A percentile compares a stretch with the other conserved stretches of the same genome.
These are phyloP conservation scores for Malania oleifera DNA, from an alignment of 164 flowering plant species.

Conservation along the genomic window DNA sequence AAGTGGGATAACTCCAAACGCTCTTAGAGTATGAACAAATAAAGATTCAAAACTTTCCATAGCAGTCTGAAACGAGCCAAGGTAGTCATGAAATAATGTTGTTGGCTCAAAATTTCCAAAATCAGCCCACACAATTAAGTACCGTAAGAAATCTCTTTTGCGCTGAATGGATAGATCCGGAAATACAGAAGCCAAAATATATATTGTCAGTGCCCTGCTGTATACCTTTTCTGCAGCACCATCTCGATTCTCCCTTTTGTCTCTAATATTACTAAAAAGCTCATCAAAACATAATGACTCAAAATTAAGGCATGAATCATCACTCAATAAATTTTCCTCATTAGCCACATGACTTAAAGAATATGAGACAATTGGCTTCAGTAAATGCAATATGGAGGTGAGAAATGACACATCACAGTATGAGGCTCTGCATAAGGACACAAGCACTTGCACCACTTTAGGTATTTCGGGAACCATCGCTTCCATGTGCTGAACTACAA, in stretches of 20 bases:
- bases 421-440: constrained; percentile 51
- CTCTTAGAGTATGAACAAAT: constrained; percentile 33
- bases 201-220: constrained; percentile 51
- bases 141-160: constrained; percentile 47
- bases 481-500: constrained; percentile 86
- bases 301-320: constrained; percentile 65
- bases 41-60: constrained; percentile 51
- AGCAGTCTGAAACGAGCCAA: constrained; percentile 63
- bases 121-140: constrained; percentile 52
- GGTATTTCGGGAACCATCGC: constrained; percentile 86
- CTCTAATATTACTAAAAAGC: constrained; percentile 41
- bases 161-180: constrained; percentile 55
- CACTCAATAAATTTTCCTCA: constrained; percentile 47
- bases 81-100: constrained; percentile 55
- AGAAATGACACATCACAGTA: constrained; percentile 85
- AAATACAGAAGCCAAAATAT: constrained; percentile 59
- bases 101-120: constrained; percentile 58
- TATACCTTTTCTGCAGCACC: constrained; percentile 20
- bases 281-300: constrained; percentile 87
- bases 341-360: constrained; percentile 52
- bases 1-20: constrained; percentile 35
- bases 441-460: constrained; percentile 62
- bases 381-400: constrained; percentile 44
- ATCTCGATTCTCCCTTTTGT: constrained; percentile 25
- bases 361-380: constrained; percentile 80